Evolutionary conservation across 176 grass and related monocot genomes (phyloP).

Genomic region (Ensete glaucum): DNA sequence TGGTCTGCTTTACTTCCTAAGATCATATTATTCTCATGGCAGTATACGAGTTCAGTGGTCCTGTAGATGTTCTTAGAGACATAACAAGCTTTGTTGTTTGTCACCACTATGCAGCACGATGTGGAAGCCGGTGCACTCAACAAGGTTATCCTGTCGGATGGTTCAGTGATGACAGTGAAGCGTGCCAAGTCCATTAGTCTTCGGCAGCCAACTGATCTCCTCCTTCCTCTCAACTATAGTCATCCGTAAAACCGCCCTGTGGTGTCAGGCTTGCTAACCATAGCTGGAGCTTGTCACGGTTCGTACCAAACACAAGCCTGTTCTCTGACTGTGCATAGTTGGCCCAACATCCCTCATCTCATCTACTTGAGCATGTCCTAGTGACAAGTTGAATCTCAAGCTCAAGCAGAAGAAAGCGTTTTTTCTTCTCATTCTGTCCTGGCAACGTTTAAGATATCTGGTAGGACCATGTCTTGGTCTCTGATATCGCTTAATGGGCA

Average conservation of each 20-base stretch:
- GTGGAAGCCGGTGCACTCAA: slow-evolving; percentile 83
- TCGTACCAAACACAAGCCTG: slow-evolving; percentile 59
- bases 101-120: slow-evolving; percentile 51
- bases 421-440: slow-evolving; percentile 43
- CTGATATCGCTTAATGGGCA: slow-evolving; percentile 58
- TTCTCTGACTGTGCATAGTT: slow-evolving; percentile 68
- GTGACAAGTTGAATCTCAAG: slow-evolving; percentile 78
- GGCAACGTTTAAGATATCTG: slow-evolving; percentile 20
- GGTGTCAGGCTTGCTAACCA: slow-evolving; percentile 44
- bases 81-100: no score
- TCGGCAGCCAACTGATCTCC: slow-evolving; percentile 54
- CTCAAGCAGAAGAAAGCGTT: slow-evolving; percentile 47
- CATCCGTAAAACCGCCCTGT: slow-evolving; percentile 30
- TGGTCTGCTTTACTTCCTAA: no score
- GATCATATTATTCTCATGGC: no score
- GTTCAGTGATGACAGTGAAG: slow-evolving; percentile 72
- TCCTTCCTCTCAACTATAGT: slow-evolving; percentile 69
- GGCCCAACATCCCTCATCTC: slow-evolving; percentile 60
- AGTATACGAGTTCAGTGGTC: no score
- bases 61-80: no score
- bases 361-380: slow-evolving; percentile 52
- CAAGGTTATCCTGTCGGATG: slow-evolving; percentile 86
- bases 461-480: slow-evolving; percentile 41
- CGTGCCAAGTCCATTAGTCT: slow-evolving; percentile 77
- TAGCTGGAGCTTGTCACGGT: slow-evolving; percentile 55